phyloP scores from a whole-genome alignment of 2,329 filamentous ascomycete species.

The Onygenales sp. region DNA sequence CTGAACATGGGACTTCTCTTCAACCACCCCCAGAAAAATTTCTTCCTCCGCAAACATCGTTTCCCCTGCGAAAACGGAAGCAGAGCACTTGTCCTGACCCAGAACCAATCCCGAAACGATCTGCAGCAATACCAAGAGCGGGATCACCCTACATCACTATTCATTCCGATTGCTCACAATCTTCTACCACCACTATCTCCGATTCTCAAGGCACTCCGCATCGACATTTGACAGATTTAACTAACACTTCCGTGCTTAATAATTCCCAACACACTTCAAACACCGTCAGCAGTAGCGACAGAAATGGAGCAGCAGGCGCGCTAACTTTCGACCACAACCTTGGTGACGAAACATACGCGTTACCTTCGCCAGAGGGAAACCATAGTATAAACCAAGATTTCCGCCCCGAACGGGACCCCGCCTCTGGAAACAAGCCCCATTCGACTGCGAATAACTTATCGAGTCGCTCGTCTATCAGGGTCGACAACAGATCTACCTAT shows the following conservation, averaged over 20 bases:
- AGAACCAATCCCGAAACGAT: not conserved
- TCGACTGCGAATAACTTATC: too few relatives aligned
- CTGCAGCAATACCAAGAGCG: not conserved
- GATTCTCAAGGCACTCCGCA: not conserved
- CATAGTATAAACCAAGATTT: too few relatives aligned
- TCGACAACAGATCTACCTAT: too few relatives aligned
- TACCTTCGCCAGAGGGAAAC: too few relatives aligned
- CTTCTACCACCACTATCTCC: not conserved
- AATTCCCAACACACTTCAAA: not conserved
- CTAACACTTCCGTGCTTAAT: not conserved
- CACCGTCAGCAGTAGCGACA: too few relatives aligned
- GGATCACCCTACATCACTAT: not conserved
- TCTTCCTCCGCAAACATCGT: not conserved
- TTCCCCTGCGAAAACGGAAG: not conserved
- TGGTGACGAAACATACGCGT: too few relatives aligned
- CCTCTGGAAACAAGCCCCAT: too few relatives aligned
- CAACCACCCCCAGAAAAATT: not conserved
- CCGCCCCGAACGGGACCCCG: too few relatives aligned
- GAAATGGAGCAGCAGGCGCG: too few relatives aligned
- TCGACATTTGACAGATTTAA: conserved; percentile 1
- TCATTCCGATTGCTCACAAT: not conserved
- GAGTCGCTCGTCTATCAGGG: too few relatives aligned
- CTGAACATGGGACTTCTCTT: not conserved
- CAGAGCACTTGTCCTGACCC: not conserved
- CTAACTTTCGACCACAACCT: too few relatives aligned